Evolutionary conservation across 176 grass and related monocot genomes (phyloP), one percentile per base, ranked within the genome.

Genomic region (Cenchrus fungigraminus): DNA sequence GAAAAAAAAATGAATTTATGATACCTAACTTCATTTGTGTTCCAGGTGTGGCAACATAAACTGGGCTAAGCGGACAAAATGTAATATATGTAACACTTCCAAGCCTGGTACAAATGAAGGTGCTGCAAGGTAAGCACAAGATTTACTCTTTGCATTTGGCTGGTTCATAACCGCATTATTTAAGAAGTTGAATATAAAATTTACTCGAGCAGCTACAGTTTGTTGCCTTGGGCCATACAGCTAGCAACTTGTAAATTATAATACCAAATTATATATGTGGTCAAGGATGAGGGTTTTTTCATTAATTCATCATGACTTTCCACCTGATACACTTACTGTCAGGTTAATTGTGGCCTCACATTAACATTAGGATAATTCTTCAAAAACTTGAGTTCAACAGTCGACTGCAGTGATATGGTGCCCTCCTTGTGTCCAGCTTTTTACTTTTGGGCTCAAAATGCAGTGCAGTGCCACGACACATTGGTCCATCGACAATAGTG

Each of bases 21-120:
- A 43, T 42, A 70, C 16, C 12, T 55, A 52, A 43, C 43, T 77
- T 15, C n/a, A 74, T 85, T 59, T 78, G 45, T 76, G 29, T 88
- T 84, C 69, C 85, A 98, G 93, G 95, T 95, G 91, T 76, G 95
- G 87, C 25, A 98, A 98, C 59, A 95, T 98, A 76, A 98, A 98
- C 64, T 98, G 95, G 95, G 95, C 95, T 45, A 95, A 98, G 76
- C 95, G 95, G 43, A 90, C 51, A 14, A 98, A 98, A 79, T 98
- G 95, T 81, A 98, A 98, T 87, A 93, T 98, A 54, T 98, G 95
- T 71, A 98, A 98, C 89, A 98, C 93, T 60, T 93, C 90, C 60
- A 95, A 92, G 77, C 93, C 95, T 74, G 95, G 95, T 66, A 89
- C 90, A 56, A 98, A 85, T 86, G 95, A 98, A 85, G 95, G 95